These are phyloP conservation scores for Microsporum canis DNA, from an alignment of 2,329 filamentous ascomycete genomes.

Conservation along the genomic window DNA sequence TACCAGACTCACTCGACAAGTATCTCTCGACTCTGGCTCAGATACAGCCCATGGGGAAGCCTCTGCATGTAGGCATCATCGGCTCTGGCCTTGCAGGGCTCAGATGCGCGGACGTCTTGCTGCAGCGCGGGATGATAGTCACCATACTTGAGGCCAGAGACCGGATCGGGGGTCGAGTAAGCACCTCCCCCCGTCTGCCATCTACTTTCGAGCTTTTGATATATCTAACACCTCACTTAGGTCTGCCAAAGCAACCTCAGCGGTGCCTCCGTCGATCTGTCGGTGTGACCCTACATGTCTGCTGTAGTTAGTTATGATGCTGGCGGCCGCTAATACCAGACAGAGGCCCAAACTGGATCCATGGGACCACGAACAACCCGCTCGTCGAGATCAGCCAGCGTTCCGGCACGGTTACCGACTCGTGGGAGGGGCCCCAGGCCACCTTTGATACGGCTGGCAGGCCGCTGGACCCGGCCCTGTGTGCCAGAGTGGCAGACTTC, in stretches of 20 bases:
- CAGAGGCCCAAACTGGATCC: conserved; percentile 55
- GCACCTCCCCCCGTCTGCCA: conserved; percentile 8
- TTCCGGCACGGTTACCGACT: conserved; percentile 41
- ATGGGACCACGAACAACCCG: conserved; percentile 49
- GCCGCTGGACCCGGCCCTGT: conserved; percentile 26
- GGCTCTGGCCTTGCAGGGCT: conserved; percentile 51
- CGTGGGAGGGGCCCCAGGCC: conserved; percentile 41
- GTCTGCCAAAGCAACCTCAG: conserved; percentile 39
- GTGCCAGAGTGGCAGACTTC: conserved; percentile 29
- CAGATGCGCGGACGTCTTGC: conserved; percentile 47
- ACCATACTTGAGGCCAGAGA: conserved; percentile 51
- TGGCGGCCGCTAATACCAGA: background rate
- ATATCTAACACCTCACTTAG: conserved; percentile 24
- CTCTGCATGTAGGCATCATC: conserved; percentile 46
- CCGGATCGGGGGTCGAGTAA: conserved; percentile 47
- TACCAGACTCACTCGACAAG: conserved; percentile 1
- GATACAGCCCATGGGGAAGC: conserved; percentile 25
- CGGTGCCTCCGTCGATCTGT: conserved; percentile 48
- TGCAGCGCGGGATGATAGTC: conserved; percentile 45
- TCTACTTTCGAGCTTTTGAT: conserved; percentile 4
- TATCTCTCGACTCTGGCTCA: background rate
- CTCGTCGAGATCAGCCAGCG: conserved; percentile 46
- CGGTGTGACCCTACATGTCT: conserved; percentile 20
- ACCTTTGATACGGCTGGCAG: conserved; percentile 40
- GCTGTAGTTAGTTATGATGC: background rate